Conservation (phyloP, 2,329 filamentous ascomycete species). For the Curvularia verruculosa region DNA sequence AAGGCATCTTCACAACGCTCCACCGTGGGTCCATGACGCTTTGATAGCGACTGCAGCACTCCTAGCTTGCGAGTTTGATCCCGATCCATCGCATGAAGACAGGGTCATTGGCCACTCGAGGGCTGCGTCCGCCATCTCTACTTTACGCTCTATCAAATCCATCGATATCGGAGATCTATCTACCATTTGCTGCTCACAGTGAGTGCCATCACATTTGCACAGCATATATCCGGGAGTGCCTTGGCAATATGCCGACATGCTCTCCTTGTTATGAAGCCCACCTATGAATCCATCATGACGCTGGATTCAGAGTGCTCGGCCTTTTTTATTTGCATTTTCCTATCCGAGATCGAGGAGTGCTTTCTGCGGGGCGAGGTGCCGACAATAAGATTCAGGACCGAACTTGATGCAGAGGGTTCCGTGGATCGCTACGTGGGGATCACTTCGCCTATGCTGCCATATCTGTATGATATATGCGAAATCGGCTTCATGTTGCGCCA, state of each 20-base stretch:
- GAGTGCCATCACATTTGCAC: constrained; percentile 11
- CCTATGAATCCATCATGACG: background rate
- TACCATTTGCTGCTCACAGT: constrained; percentile 6
- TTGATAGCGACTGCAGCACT: constrained; percentile 13
- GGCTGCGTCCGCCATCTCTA: constrained; percentile 9
- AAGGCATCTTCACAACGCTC: constrained; percentile 6
- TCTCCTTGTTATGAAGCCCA: constrained; percentile 8
- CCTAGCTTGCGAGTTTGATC: constrained; percentile 8
- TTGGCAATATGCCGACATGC: constrained; percentile 7
- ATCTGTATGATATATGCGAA: constrained; percentile 7
- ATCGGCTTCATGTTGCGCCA: constrained; percentile 5
- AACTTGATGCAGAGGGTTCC: background rate
- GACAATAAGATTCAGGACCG: constrained; percentile 3
- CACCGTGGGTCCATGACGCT: constrained; percentile 5
- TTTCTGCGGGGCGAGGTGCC: constrained; percentile 6
- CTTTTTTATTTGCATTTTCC: constrained; percentile 9
- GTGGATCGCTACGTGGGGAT: constrained; percentile 14
- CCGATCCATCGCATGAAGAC: constrained; percentile 1
- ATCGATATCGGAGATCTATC: constrained; percentile 1
- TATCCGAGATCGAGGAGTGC: constrained; percentile 8
- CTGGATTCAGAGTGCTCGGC: constrained; percentile 6
- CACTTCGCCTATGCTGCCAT: constrained; percentile 6
- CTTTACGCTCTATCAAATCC: constrained; percentile 3
- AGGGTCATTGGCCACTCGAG: constrained; percentile 6
- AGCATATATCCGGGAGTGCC: constrained; percentile 7